Evolutionary conservation across 768 basidiomycete genomes (phyloP), one percentile per base, ranked within the genome.

Genomic region (Boletellus emodensis): DNA sequence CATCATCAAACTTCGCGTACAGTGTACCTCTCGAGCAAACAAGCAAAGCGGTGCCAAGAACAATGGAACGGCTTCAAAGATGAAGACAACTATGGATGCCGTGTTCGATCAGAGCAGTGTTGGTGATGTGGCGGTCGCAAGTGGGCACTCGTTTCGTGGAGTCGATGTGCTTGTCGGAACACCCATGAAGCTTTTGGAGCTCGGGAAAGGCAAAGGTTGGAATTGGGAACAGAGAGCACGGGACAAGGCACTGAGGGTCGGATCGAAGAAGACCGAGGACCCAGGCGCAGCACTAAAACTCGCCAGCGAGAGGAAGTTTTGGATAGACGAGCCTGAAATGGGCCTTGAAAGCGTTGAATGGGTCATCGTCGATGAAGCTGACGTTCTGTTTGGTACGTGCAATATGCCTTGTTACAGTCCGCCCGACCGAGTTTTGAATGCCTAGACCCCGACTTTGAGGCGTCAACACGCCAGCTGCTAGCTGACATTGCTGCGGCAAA

Each of bases 351-450:
- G 81, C 43, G 72, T 94, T 1, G 90, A 95, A 60, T 95, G 91
- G 91, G 85, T 95, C 6, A 75, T 94, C 3, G 72, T 95, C 1
- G 94, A 96, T 53, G 93, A 96, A 62, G 93, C 94, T 0, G 94
- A 95, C 63, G 82, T 96, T 43, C 72, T 94, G 12, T 85, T 95
- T 46, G 90, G 93, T 90, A 55, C 44, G 79, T 67, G 39, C 9
- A 3, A 30, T 30, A 11, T 20, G 17, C 18, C 6, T 34, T 24
- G 5, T 30, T 36, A 15, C 33, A 12, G 12, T 18, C 30, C 34
- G 10, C 44, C 24, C 10, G 34, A 10, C 35, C 47, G 34, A 45
- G 46, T 51, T 24, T 41, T 34, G 42, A 24, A 36, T 4, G 14
- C 26, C 6, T 56, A 94, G 92, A 93, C 61, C 75, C 83, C 1